Evolutionary conservation across 2,329 filamentous ascomycete genomes (phyloP).

Genomic region (Ilyonectria destructans): DNA sequence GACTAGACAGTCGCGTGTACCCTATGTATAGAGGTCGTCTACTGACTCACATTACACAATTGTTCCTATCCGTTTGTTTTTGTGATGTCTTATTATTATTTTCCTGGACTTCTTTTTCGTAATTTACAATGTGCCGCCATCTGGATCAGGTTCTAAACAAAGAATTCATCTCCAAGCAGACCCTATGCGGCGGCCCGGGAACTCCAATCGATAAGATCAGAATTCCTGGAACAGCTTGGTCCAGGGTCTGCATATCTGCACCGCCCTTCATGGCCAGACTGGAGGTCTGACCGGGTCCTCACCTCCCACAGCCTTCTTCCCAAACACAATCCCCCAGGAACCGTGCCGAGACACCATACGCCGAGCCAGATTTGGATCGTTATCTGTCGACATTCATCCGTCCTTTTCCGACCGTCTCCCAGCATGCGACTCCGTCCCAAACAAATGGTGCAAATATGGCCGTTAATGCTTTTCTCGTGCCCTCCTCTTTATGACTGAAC

Average conservation of each 20-base stretch:
- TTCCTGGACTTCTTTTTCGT: slow-evolving; percentile 44
- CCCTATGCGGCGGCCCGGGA: slow-evolving; percentile 28
- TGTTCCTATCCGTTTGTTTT: slow-evolving; percentile 6
- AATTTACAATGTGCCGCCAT: slow-evolving; percentile 45
- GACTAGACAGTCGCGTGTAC: slow-evolving; percentile 55
- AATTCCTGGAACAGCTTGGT: slow-evolving; percentile 25
- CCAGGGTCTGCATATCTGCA: slow-evolving; percentile 34
- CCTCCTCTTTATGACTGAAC: slow-evolving; percentile 38
- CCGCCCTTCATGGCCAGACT: slow-evolving; percentile 27
- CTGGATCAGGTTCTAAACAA: slow-evolving; percentile 28
- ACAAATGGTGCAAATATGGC: slow-evolving; percentile 46
- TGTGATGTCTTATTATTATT: slow-evolving; percentile 40
- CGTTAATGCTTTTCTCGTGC: slow-evolving; percentile 45
- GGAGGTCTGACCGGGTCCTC: slow-evolving; percentile 29
- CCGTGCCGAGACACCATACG: slow-evolving; percentile 51
- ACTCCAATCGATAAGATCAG: slow-evolving; percentile 24
- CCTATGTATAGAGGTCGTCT: slow-evolving; percentile 55
- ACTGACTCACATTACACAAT: slow-evolving; percentile 50
- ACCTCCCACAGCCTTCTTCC: slow-evolving; percentile 37
- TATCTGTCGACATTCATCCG: slow-evolving; percentile 39
- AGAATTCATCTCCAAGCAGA: slow-evolving; percentile 32
- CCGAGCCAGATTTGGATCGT: slow-evolving; percentile 44
- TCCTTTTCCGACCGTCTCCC: slow-evolving; percentile 41
- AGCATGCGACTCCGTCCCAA: slow-evolving; percentile 46
- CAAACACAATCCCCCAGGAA: slow-evolving; percentile 33